These are phyloP conservation scores for Pseudevernia furfuracea DNA, from an alignment of 495 filamentous ascomycete genomes.

Conservation along the genomic window DNA sequence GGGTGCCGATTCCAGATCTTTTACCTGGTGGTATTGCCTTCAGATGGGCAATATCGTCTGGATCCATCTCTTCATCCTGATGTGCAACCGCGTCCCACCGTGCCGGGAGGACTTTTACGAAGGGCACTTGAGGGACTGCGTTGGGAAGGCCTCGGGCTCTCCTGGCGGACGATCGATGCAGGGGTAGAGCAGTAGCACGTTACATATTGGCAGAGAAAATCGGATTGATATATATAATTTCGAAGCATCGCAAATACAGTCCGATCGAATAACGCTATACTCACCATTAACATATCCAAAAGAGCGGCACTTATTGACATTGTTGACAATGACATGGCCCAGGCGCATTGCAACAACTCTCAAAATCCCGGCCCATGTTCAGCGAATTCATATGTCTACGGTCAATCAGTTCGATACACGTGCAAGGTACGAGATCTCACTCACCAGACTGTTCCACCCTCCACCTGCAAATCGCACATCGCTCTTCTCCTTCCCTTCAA, in stretches of 20 bases:
- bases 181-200: neutral
- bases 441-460: conserved; percentile 58
- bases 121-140: no score
- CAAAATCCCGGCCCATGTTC: conserved; percentile 5
- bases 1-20: neutral
- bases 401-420: neutral
- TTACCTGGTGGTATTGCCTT: neutral
- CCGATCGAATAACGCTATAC: neutral
- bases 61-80: neutral
- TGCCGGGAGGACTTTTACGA: no score
- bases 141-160: neutral
- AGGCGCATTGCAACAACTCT: neutral
- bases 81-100: no score
- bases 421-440: neutral
- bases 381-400: conserved; percentile 16
- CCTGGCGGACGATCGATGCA: neutral
- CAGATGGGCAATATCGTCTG: neutral
- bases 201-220: neutral
- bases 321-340: neutral
- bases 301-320: neutral
- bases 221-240: neutral
- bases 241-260: neutral
- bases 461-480: conserved; percentile 63
- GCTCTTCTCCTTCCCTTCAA: conserved; percentile 60
- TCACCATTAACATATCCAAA: neutral